Evolutionary conservation across 768 basidiomycete species (phyloP).

Genomic region (Pholiota conissans): DNA sequence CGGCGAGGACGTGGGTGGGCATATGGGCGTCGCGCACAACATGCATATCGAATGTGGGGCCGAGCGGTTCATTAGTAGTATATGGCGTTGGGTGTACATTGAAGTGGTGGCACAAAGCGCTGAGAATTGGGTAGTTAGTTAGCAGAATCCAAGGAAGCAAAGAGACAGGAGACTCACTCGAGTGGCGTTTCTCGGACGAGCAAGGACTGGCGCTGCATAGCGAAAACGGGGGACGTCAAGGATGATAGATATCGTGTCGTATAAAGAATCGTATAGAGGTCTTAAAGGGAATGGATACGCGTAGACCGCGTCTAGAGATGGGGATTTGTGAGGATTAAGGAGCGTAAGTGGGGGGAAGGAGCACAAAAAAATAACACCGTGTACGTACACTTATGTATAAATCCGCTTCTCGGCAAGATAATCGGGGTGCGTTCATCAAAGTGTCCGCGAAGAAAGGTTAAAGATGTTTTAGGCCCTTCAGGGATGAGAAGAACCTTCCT

Average conservation of each 20-base stretch:
- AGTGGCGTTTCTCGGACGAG: conserved; percentile 31
- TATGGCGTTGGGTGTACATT: conserved; percentile 30
- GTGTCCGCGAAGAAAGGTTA: conserved; percentile 6
- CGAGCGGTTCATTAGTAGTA: conserved; percentile 25
- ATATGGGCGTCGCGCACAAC: conserved; percentile 49
- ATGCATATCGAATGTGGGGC: conserved; percentile 47
- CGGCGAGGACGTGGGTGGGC: conserved; percentile 60
- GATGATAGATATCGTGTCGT: background rate
- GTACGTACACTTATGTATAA: conserved; percentile 24
- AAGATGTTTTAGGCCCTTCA: conserved; percentile 2
- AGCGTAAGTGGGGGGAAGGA: conserved; percentile 6
- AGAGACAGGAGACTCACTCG: conserved; percentile 26
- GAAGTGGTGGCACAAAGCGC: conserved; percentile 46
- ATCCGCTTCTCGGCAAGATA: conserved; percentile 25
- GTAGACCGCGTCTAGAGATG: background rate
- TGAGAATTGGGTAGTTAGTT: conserved; percentile 20
- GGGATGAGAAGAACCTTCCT: background rate
- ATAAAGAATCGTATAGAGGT: background rate
- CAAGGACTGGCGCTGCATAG: conserved; percentile 34
- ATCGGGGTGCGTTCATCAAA: conserved; percentile 15
- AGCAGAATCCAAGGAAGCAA: background rate
- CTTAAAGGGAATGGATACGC: background rate
- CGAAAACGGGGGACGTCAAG: background rate
- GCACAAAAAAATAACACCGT: conserved; percentile 13
- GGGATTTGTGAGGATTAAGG: background rate